phyloP scores from a whole-genome alignment of 305 asterid genomes.

The Solanum hybrid region DNA sequence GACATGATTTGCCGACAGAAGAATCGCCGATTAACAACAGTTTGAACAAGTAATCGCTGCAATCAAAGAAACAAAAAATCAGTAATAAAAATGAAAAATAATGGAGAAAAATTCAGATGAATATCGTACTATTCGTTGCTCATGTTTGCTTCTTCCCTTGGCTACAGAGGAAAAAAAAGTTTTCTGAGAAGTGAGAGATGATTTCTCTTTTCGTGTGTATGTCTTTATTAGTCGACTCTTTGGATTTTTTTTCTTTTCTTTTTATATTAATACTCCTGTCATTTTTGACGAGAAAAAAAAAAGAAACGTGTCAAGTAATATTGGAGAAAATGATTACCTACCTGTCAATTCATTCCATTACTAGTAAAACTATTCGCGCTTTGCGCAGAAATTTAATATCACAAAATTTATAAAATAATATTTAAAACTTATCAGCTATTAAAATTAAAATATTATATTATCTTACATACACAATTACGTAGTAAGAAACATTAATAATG shows the following conservation, averaged over 20 bases:
- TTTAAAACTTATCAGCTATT: too few relatives aligned
- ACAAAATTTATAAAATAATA: too few relatives aligned
- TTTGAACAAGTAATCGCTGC: conserved; percentile 90
- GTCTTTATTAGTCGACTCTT: not conserved
- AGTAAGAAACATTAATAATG: too few relatives aligned
- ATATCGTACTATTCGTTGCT: conserved; percentile 74
- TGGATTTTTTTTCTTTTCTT: not conserved
- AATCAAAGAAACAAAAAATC: not conserved
- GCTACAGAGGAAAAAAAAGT: not conserved
- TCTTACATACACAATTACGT: too few relatives aligned
- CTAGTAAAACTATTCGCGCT: too few relatives aligned
- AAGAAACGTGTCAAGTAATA: not conserved
- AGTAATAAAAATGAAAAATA: not conserved
- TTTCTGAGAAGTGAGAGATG: not conserved
- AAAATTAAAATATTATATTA: too few relatives aligned
- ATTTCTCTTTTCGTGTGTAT: not conserved
- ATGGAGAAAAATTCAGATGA: not conserved
- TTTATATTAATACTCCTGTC: not conserved
- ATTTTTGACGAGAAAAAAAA: not conserved
- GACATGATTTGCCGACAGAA: conserved; percentile 93
- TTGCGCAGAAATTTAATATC: too few relatives aligned
- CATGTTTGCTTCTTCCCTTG: conserved; percentile 21
- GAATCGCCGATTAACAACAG: conserved; percentile 88
- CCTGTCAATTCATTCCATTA: not conserved
- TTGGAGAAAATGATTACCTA: not conserved